These are phyloP conservation scores for Anethum foeniculum DNA, from an alignment of 140 eudicot genomes.

Conservation along the genomic window DNA sequence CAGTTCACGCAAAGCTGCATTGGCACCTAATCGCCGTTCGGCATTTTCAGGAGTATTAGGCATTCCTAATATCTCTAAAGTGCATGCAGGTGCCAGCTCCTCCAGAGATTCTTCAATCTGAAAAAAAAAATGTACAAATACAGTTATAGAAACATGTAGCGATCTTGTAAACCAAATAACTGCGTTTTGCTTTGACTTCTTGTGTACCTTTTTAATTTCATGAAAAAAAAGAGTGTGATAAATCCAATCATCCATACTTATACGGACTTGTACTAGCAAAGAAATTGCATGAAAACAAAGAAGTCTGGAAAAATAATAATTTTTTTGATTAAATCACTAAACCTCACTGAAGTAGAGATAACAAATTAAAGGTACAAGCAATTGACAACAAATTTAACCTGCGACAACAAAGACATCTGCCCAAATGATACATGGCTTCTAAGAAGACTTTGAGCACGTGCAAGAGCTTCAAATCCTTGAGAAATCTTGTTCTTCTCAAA, in stretches of 20 bases:
- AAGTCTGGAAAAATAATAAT: background rate
- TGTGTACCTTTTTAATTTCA: background rate
- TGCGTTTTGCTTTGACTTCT: background rate
- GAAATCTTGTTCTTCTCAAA: slow-evolving; percentile 84
- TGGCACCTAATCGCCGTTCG: slow-evolving; percentile 79
- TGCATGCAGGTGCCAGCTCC: slow-evolving; percentile 92
- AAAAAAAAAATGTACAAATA: slow-evolving; percentile 10
- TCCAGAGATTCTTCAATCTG: slow-evolving; percentile 98
- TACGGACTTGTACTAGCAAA: background rate
- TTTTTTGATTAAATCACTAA: background rate
- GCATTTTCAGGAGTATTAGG: slow-evolving; percentile 73
- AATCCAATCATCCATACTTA: background rate
- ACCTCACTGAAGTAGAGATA: background rate
- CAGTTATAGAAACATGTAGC: background rate
- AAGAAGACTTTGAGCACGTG: slow-evolving; percentile 86
- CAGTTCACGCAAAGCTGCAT: slow-evolving; percentile 84
- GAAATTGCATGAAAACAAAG: background rate
- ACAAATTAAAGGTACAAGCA: slow-evolving; percentile 3
- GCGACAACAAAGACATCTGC: slow-evolving; percentile 58
- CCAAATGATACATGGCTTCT: slow-evolving; percentile 77
- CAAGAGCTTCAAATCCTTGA: slow-evolving; percentile 98
- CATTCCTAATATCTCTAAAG: slow-evolving; percentile 78
- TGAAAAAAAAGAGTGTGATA: background rate
- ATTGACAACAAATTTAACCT: slow-evolving; percentile 36
- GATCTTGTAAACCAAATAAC: background rate